phyloP scores from a whole-genome alignment of 139 green algal genomes.

The Chara braunii region DNA sequence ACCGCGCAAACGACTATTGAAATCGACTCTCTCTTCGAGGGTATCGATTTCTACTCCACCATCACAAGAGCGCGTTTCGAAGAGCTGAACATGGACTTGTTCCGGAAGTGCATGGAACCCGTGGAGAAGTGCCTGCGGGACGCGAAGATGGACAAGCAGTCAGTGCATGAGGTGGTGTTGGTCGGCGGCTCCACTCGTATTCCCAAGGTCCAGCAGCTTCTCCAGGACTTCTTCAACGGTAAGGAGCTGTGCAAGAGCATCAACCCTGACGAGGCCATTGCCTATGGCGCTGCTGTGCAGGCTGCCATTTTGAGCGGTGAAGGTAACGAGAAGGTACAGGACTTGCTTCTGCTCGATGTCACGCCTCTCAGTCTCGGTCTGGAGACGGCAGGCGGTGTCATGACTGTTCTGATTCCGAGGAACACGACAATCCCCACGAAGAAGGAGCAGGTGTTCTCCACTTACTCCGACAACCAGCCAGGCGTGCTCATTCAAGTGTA shows the following conservation, averaged over 20 bases:
- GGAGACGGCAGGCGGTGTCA: slow-evolving; percentile 86
- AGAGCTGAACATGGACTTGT: slow-evolving; percentile 97
- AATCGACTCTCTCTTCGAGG: slow-evolving; percentile 91
- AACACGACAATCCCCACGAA: slow-evolving; percentile 99
- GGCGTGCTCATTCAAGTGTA: slow-evolving; percentile 92
- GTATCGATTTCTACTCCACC: slow-evolving; percentile 89
- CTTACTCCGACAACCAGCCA: slow-evolving; percentile 97
- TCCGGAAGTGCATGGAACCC: slow-evolving; percentile 96
- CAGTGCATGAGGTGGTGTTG: slow-evolving; percentile 85
- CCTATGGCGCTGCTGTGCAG: slow-evolving; percentile 91
- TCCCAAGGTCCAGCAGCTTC: slow-evolving; percentile 93
- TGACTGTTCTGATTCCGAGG: slow-evolving; percentile 83
- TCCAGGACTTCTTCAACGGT: slow-evolving; percentile 98
- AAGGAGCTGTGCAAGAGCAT: slow-evolving; percentile 99
- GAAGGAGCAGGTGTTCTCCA: slow-evolving; percentile 99
- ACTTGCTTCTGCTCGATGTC: slow-evolving; percentile 96
- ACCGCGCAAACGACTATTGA: slow-evolving; percentile 84
- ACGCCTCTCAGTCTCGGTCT: slow-evolving; percentile 87
- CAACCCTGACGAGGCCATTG: slow-evolving; percentile 99
- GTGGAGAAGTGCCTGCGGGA: slow-evolving; percentile 85
- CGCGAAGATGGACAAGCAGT: slow-evolving; percentile 77
- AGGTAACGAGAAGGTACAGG: slow-evolving; percentile 87
- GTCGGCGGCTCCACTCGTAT: slow-evolving; percentile 93
- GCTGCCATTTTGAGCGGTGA: slow-evolving; percentile 91
- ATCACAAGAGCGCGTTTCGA: slow-evolving; percentile 93